Evolutionary conservation across 2,329 filamentous ascomycete species (phyloP).

Genomic region (Chaetomium globosum): DNA sequence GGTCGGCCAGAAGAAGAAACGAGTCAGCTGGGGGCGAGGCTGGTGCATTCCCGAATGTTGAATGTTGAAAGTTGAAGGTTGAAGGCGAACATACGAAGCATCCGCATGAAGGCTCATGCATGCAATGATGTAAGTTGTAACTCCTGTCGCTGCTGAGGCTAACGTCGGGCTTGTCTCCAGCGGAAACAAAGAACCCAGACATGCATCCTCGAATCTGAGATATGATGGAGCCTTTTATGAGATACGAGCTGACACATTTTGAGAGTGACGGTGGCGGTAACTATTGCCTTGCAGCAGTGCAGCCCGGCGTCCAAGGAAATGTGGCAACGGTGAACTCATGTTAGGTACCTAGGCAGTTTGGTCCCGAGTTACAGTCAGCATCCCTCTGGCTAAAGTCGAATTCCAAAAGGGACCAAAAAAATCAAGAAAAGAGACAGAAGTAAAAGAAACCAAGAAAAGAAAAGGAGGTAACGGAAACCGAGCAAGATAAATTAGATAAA

Average conservation of each 20-base stretch:
- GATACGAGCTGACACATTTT: slow-evolving; percentile 2
- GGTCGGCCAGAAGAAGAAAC: not conserved
- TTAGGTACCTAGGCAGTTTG: too few species aligned
- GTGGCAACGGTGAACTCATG: not conserved
- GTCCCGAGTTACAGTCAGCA: too few species aligned
- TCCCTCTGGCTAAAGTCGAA: too few species aligned
- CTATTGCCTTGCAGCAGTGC: too few species aligned
- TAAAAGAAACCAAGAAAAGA: too few species aligned
- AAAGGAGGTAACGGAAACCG: too few species aligned
- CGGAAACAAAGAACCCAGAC: slow-evolving; percentile 2
- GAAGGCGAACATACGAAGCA: not conserved
- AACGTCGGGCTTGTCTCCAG: not conserved
- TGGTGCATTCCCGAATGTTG: not conserved
- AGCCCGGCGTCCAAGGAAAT: too few species aligned
- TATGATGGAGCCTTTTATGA: not conserved
- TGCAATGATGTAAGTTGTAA: not conserved
- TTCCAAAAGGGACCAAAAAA: too few species aligned
- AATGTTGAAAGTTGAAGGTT: not conserved
- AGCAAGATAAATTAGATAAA: too few species aligned
- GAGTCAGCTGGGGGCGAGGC: not conserved
- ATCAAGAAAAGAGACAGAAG: too few species aligned
- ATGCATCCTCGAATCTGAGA: slow-evolving; percentile 2
- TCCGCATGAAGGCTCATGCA: not conserved
- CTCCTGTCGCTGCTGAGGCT: slow-evolving; percentile 5
- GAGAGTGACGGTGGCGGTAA: not conserved